Base-by-base conservation (phyloP, 257 asterid species). In the Solanum appendiculatum region DNA sequence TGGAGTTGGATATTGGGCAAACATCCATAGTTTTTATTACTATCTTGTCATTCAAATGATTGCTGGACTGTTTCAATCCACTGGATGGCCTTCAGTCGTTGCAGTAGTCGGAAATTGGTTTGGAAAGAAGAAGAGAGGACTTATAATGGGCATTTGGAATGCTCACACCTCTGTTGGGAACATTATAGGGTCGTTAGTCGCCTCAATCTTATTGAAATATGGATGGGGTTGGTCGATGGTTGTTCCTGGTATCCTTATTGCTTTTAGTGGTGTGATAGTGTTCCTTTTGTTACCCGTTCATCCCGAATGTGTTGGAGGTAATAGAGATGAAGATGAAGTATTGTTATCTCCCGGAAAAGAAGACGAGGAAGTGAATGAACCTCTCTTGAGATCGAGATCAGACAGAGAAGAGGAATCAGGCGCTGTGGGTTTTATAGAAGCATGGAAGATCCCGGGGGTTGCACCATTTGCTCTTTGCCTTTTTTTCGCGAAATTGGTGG, bases 181-280 rank as follows among this genome's bases (percentile, higher is more conserved):
- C 91, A 96, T 97, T 78, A 92, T 95, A 0, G 99, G 99, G 7
- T 93, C 97, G 16, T 84, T 97, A 25, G 92, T 97, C 72, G 98
- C 99, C 89, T 95, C 99, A 9, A 33, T 89, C 6, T 85, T 97
- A 88, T 91, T 97, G 92, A 95, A 89, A 87, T 92, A 94, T 75
- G 99, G 99, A 36, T 96, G 99, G 99, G 99, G 98, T 29, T 97
- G 98, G 98, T 97, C 99, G 1, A 83, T 94, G 95, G 94, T 84
- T 83, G 93, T 93, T 60, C 99, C 99, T 3, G 99, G 98, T 60
- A 81, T 92, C 42, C 94, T 94, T 37, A 96, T 97, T 84, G 87
- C 90, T 31, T 93, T 90, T 77, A 86, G 90, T 34, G 98, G 98
- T 1, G 29, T 91, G 18, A 69, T 96, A 37, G 92, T 97, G 6